phyloP scores from a whole-genome alignment of 768 basidiomycete genomes.

The Leccinum variicolor region DNA sequence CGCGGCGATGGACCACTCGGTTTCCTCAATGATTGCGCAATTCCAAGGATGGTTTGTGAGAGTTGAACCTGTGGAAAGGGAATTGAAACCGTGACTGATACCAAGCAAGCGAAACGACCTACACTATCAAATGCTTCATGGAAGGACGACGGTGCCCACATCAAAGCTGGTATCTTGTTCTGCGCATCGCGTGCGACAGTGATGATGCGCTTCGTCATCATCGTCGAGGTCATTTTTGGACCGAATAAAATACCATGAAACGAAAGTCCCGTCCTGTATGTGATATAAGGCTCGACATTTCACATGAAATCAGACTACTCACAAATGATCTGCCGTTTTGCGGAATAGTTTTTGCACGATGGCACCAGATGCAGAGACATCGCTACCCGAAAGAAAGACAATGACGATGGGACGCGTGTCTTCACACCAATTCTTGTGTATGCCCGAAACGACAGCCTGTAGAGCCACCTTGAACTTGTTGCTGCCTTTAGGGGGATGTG shows the following conservation, averaged over 20 bases:
- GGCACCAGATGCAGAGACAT: constrained; percentile 34
- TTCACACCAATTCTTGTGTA: constrained; percentile 41
- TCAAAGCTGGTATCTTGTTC: constrained; percentile 26
- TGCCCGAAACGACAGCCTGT: constrained; percentile 29
- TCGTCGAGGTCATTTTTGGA: constrained; percentile 14
- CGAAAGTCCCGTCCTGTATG: constrained; percentile 47
- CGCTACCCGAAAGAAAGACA: constrained; percentile 57
- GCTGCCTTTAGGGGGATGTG: constrained; percentile 31
- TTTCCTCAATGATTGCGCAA: constrained; percentile 53
- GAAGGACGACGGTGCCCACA: constrained; percentile 41
- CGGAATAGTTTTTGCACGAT: constrained; percentile 36
- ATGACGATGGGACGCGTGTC: constrained; percentile 45
- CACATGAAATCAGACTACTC: background rate
- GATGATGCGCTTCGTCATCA: constrained; percentile 43
- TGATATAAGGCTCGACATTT: background rate
- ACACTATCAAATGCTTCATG: constrained; percentile 50
- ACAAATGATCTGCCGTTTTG: constrained; percentile 40
- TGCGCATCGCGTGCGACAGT: constrained; percentile 47
- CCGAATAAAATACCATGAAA: constrained; percentile 58
- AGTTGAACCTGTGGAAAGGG: constrained; percentile 40
- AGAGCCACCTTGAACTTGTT: constrained; percentile 45
- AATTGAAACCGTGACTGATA: background rate
- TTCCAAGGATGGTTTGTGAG: constrained; percentile 50
- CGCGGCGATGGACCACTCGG: constrained; percentile 45
- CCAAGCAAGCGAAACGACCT: constrained; percentile 7